A percentile compares a stretch with the other conserved stretches of the same genome.
phyloP scores from a whole-genome alignment of 2,329 filamentous ascomycete species.

The Fusarium piperis region DNA sequence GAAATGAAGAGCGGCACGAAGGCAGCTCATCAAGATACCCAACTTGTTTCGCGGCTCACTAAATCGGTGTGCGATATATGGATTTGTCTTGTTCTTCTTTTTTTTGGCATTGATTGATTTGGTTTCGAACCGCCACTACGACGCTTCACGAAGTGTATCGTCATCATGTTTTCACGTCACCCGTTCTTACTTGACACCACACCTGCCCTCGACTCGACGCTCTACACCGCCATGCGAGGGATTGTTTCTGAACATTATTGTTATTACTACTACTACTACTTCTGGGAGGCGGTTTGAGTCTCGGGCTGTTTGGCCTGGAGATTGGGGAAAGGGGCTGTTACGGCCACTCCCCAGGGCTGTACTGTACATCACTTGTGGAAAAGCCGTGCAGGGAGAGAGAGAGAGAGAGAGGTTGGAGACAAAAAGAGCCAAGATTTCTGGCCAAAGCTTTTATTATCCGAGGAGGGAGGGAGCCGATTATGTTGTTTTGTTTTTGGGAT shows the following conservation, averaged over 20 bases:
- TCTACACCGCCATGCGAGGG: neutral
- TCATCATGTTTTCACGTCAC: constrained; percentile 28
- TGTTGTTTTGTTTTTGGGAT: constrained; percentile 6
- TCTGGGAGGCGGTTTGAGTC: constrained; percentile 10
- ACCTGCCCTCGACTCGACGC: constrained; percentile 1
- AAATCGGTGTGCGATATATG: constrained; percentile 46
- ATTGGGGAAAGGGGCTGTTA: neutral
- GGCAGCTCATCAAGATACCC: constrained; percentile 52
- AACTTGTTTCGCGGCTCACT: constrained; percentile 51
- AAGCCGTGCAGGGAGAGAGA: constrained; percentile 11
- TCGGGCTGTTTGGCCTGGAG: neutral
- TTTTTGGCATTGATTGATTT: constrained; percentile 21
- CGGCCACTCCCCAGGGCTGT: constrained; percentile 7
- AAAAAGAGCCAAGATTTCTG: constrained; percentile 13
- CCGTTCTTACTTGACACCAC: constrained; percentile 20
- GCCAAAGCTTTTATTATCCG: constrained; percentile 11
- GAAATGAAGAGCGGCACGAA: constrained; percentile 39
- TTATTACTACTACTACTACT: neutral
- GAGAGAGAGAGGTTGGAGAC: constrained; percentile 12
- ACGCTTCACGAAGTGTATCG: constrained; percentile 24
- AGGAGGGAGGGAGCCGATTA: neutral
- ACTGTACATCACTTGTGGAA: constrained; percentile 17
- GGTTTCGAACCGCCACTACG: constrained; percentile 20
- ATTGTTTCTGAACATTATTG: constrained; percentile 2
- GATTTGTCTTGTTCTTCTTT: constrained; percentile 39